Evolutionary conservation across 805 yeast species (phyloP).

Genomic region (Wickerhamiella brachini): DNA sequence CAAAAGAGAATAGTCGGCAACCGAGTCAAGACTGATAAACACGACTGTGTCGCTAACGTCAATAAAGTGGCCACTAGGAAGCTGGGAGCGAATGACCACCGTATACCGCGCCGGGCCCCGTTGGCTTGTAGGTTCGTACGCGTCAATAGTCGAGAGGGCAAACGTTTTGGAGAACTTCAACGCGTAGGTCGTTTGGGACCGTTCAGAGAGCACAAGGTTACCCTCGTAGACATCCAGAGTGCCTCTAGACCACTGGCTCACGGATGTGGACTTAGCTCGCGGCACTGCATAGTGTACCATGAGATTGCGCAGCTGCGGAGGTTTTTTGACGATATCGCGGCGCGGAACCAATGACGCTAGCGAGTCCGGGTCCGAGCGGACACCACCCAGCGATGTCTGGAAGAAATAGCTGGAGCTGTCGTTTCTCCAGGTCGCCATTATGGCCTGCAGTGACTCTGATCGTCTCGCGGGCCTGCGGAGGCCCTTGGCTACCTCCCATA

Average conservation of each 20-base stretch:
- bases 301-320: conserved; percentile 11
- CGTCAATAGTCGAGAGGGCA: conserved; percentile 9
- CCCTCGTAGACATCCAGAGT: conserved; percentile 5
- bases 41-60: conserved; percentile 13
- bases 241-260: conserved; percentile 10
- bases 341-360: conserved; percentile 23
- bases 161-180: not conserved
- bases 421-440: conserved; percentile 15
- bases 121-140: conserved; percentile 9
- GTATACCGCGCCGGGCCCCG: conserved; percentile 14
- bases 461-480: conserved; percentile 19
- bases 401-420: conserved; percentile 7
- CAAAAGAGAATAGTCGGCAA: conserved; percentile 17
- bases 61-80: conserved; percentile 10
- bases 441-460: conserved; percentile 14
- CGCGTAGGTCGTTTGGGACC: not conserved
- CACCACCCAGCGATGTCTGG: conserved; percentile 12
- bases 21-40: conserved; percentile 16
- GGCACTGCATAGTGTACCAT: conserved; percentile 10
- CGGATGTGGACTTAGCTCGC: conserved; percentile 3
- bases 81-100: conserved; percentile 18
- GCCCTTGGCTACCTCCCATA: conserved; percentile 21
- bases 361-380: conserved; percentile 17
- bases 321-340: conserved; percentile 19
- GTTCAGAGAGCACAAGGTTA: not conserved